phyloP scores from a whole-genome alignment of 2,329 filamentous ascomycete genomes.

The Aureobasidium leucospermi region DNA sequence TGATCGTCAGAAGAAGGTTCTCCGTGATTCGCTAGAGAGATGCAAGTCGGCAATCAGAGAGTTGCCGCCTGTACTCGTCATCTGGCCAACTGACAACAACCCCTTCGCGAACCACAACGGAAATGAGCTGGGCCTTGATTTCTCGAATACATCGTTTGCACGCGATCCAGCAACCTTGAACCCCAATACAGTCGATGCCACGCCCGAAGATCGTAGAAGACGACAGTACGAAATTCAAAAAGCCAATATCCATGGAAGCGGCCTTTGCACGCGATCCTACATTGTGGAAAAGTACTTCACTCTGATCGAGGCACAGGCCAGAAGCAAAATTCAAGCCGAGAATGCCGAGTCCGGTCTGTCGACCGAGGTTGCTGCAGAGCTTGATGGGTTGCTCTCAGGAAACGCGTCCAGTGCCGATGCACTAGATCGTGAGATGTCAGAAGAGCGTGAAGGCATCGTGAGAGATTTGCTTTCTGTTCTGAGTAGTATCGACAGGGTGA shows the following conservation, averaged over 20 bases:
- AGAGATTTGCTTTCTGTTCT: conserved; percentile 70
- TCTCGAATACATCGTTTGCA: conserved; percentile 21
- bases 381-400: conserved; percentile 26
- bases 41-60: conserved; percentile 63
- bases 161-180: conserved; percentile 23
- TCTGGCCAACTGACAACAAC: conserved; percentile 38
- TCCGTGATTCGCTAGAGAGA: conserved; percentile 62
- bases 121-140: conserved; percentile 20
- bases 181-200: conserved; percentile 23
- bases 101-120: conserved; percentile 22
- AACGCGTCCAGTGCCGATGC: conserved; percentile 16
- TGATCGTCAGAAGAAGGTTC: conserved; percentile 65
- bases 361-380: conserved; percentile 30
- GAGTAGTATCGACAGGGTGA: conserved; percentile 70
- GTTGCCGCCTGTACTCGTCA: conserved; percentile 61
- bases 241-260: conserved; percentile 78
- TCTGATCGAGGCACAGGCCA: conserved; percentile 57
- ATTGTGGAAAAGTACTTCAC: conserved; percentile 82
- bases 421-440: conserved; percentile 51
- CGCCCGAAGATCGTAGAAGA: conserved; percentile 33
- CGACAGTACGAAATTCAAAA: conserved; percentile 87
- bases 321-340: conserved; percentile 38
- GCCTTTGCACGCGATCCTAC: conserved; percentile 73
- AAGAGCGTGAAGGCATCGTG: conserved; percentile 74
- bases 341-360: conserved; percentile 29